Base-by-base conservation (phyloP, 805 yeast genomes). In the Wickerhamomyces sydowiorum region DNA sequence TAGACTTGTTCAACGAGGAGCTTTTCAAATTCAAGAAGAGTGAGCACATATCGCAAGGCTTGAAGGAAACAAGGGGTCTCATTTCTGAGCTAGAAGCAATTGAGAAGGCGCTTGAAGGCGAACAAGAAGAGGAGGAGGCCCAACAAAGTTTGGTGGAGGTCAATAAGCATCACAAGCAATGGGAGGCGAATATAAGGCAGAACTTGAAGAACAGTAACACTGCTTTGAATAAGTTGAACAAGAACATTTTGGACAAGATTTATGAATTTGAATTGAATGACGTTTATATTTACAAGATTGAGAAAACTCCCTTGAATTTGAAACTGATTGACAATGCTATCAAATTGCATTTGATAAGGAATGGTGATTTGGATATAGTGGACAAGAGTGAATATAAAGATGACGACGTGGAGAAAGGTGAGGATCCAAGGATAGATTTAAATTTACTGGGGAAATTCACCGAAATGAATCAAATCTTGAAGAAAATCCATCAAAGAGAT, bases 261-360 rank as follows among this genome's bases (percentile, higher is more conserved):
- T 55, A 58, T 36, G 65, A 60, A 10, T 56, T 59, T 40, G 59
- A 61, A 10, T 39, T 66, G 9, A 63, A 60, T 37, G 56, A 59
- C 25, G 61, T 62, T 10, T 65, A 65, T 37, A 49, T 58, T n/a
- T 58, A 66, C 39, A 58, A 56, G 36, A 47, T 67, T 10, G 50
- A 49, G 2, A 52, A 46, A 27, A 52, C 58, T 2, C 43, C 51
- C 5, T 18, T 49, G 15, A 49, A 44, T 31, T 37, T 51, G 41
- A 39, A 45, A 9, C 47, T 57, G 28, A 60, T 74, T 18, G 64
- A 70, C 27, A 55, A 57, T 15, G 76, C 77, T 1, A 62, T 76
- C 9, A 65, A 67, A 18, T 59, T 66, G 42, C 80, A 76, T 49
- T 54, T 76, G 18, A 55, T 70, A 10, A 60, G 79, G n/a, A 66